A percentile compares a stretch with the other conserved stretches of the same genome.
phyloP scores from a whole-genome alignment of 2,329 filamentous ascomycete species.

The Alternaria longipes region DNA sequence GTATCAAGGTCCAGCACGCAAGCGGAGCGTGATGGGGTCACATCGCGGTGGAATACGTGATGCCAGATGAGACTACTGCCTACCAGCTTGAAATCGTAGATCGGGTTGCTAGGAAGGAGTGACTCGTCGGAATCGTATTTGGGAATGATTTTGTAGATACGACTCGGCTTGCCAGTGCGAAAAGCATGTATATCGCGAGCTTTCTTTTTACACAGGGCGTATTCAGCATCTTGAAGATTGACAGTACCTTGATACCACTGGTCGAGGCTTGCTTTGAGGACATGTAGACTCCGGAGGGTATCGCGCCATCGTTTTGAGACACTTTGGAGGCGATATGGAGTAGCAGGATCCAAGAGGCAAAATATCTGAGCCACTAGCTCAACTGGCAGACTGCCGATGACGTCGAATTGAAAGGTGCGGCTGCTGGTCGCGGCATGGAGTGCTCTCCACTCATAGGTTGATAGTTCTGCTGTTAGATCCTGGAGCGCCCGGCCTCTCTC shows the following conservation, averaged over 20 bases:
- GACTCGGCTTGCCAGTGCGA: conserved; percentile 27
- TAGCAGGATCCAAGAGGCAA: conserved; percentile 41
- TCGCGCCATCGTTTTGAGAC: conserved; percentile 48
- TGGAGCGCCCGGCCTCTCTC: conserved; percentile 34
- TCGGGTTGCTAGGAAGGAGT: not conserved
- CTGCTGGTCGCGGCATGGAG: conserved; percentile 27
- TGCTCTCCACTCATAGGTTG: conserved; percentile 43
- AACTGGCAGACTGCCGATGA: conserved; percentile 48
- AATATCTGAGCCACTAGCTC: conserved; percentile 52
- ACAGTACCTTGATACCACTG: conserved; percentile 35
- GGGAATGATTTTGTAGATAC: conserved; percentile 1
- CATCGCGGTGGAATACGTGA: not conserved
- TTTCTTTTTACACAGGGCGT: conserved; percentile 26
- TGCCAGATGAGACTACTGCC: conserved; percentile 16
- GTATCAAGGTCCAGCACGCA: conserved; percentile 36
- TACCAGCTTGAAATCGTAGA: not conserved
- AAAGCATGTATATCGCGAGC: conserved; percentile 39
- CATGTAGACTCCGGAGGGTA: conserved; percentile 35
- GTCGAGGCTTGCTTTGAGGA: conserved; percentile 31
- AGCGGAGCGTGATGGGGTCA: conserved; percentile 15
- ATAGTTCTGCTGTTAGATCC: conserved; percentile 36
- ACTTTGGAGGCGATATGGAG: conserved; percentile 39
- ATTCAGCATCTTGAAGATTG: conserved; percentile 22
- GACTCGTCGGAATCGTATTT: not conserved
- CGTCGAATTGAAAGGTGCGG: conserved; percentile 44